A percentile compares a stretch with the other conserved stretches of the same genome.
Conservation (phyloP, 2,329 filamentous ascomycete species). For the Trichophyton equinum region DNA sequence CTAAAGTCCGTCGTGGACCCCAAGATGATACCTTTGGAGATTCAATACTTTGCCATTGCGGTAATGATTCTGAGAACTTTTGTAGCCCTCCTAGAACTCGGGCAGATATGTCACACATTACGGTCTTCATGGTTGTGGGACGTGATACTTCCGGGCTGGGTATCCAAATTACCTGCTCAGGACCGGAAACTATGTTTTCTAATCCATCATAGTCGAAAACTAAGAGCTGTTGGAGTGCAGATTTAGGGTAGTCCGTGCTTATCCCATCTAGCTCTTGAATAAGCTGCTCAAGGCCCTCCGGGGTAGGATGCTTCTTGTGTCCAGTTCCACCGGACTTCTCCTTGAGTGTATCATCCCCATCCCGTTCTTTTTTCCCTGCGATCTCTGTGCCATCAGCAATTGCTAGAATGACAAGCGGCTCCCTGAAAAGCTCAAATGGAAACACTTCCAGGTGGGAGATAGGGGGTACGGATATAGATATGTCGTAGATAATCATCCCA, state of each 20-base stretch:
- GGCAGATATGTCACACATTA: conserved; percentile 68
- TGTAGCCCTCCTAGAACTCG: conserved; percentile 64
- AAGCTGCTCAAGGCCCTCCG: conserved; percentile 28
- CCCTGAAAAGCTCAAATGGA: conserved; percentile 82
- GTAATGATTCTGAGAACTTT: conserved; percentile 57
- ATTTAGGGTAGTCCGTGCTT: conserved; percentile 60
- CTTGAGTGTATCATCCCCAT: neutral
- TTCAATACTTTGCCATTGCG: conserved; percentile 62
- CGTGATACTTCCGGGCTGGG: conserved; percentile 57
- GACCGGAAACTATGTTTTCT: conserved; percentile 42
- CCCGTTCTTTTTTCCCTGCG: conserved; percentile 16
- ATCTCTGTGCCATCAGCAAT: conserved; percentile 71
- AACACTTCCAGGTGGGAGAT: conserved; percentile 65
- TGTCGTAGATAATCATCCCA: conserved; percentile 77
- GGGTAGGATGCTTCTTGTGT: conserved; percentile 25
- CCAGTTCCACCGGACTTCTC: conserved; percentile 5
- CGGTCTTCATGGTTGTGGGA: conserved; percentile 66
- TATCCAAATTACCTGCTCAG: conserved; percentile 57
- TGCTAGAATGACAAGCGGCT: conserved; percentile 71
- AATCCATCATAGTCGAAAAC: conserved; percentile 60
- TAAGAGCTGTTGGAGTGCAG: conserved; percentile 63
- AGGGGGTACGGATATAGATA: conserved; percentile 68
- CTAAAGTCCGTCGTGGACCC: conserved; percentile 41
- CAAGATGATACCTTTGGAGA: conserved; percentile 49
- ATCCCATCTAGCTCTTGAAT: conserved; percentile 56